Base-by-base conservation (phyloP, 768 basidiomycete genomes). In the Macrolepiota albuminosa region DNA sequence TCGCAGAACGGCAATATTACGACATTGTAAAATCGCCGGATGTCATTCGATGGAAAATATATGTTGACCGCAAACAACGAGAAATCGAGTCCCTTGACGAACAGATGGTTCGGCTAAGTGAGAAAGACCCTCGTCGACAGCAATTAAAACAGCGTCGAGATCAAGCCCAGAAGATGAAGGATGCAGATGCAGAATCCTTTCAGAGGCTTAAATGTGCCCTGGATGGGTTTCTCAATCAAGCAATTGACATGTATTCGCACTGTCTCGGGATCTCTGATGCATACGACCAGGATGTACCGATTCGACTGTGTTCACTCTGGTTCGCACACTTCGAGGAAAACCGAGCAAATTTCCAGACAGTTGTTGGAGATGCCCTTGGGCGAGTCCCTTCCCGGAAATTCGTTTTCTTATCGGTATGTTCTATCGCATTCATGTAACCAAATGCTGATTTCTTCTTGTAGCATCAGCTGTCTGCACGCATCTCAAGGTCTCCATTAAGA, bases 391-490 rank as follows among this genome's bases (percentile, higher is more conserved):
- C 95, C 0, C 81, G 84, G 61, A 98, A 98, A 71, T 89, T 98
- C 67, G 81, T 96, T 47, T 93, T 94, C 71, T 80, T 98, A 56
- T 87, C 93, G 10, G 81, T 81, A 62, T 66, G 75, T 66, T 10
- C 31, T n/a, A 40, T 36, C 21, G 29, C 1, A 16, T 21, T 55
- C 3, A 13, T 46, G 24, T 36, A 14, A 31, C 21, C 33, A 7
- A 16, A 24, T 40, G 34, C 31, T 63, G 18, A 63, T 50, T 53
- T 43, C 54, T 52, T 54, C 42, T 24, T 39, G 6, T 56, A 83
- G 76, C 93, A 95, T 73, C 97, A 99, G 73, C 83, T 99, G 5
- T 87, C 94, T 0, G 95, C 96, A n/a, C 84, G 95, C 8, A 79
- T 98, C 34, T 83, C 88, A 13, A 82, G 75, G 47, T 59, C 77